Conservation (phyloP, 2,329 filamentous ascomycete species). For the Periglandula ipomoeae region DNA sequence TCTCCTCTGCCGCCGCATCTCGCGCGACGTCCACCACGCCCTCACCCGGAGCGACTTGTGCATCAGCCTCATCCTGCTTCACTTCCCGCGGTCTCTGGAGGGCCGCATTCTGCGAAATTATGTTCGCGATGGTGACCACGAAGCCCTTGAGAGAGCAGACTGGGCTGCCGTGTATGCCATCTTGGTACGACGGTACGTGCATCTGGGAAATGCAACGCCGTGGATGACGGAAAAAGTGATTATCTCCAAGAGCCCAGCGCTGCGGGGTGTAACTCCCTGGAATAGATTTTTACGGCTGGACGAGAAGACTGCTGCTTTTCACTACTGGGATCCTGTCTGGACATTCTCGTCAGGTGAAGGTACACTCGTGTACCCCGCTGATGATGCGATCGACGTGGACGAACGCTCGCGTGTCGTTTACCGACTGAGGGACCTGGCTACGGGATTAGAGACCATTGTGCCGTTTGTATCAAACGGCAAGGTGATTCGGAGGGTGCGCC, state of each 20-base stretch:
- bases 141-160: conserved; percentile 14
- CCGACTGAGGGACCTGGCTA: conserved; percentile 41
- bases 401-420: conserved; percentile 16
- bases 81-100: conserved; percentile 46
- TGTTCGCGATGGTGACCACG: conserved; percentile 6
- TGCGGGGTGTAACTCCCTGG: conserved; percentile 35
- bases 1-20: conserved; percentile 43
- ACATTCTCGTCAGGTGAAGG: conserved; percentile 43
- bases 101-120: conserved; percentile 28
- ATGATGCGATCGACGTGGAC: not conserved
- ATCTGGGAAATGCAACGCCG: conserved; percentile 39
- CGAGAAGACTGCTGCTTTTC: conserved; percentile 29
- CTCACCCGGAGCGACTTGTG: conserved; percentile 40
- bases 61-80: conserved; percentile 36
- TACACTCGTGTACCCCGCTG: conserved; percentile 42
- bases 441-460: conserved; percentile 31
- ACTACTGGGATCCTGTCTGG: conserved; percentile 42
- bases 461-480: conserved; percentile 42
- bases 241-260: conserved; percentile 12
- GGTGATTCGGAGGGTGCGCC: conserved; percentile 43
- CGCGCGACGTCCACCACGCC: conserved; percentile 35
- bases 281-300: conserved; percentile 33
- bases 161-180: conserved; percentile 37
- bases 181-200: conserved; percentile 45
- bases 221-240: conserved; percentile 19